These are phyloP conservation scores for Fusarium burgessii DNA, from an alignment of 2,329 filamentous ascomycete species.

Conservation along the genomic window DNA sequence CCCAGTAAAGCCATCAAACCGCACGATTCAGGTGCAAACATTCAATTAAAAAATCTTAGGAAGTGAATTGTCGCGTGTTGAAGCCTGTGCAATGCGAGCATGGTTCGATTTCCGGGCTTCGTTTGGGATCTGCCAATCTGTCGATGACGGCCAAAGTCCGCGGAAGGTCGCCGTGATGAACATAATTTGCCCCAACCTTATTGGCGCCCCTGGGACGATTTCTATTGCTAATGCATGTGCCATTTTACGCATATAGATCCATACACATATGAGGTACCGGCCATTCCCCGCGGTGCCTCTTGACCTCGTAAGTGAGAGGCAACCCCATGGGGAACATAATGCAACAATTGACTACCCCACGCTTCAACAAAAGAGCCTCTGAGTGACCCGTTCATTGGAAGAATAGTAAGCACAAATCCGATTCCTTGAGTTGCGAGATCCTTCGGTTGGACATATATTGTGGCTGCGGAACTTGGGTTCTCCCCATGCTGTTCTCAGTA, in stretches of 20 bases:
- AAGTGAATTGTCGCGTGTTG: background rate
- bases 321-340: background rate
- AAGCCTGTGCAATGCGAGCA: background rate
- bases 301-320: background rate
- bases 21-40: rapidly evolving
- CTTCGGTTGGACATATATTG: background rate
- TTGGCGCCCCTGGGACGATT: background rate
- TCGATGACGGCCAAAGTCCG: background rate
- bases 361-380: background rate
- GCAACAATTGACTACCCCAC: background rate
- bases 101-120: background rate
- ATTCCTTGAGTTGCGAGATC: rapidly evolving
- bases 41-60: background rate
- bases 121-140: background rate
- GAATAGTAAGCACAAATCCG: rapidly evolving
- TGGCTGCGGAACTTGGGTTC: too few species aligned
- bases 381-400: too few species aligned
- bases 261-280: background rate
- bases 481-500: background rate
- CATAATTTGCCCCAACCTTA: background rate
- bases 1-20: background rate
- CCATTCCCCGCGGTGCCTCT: background rate
- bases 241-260: background rate
- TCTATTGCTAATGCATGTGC: too few species aligned
- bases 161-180: background rate